phyloP scores from a whole-genome alignment of 768 basidiomycete species.

The Tylopilus intermedius region DNA sequence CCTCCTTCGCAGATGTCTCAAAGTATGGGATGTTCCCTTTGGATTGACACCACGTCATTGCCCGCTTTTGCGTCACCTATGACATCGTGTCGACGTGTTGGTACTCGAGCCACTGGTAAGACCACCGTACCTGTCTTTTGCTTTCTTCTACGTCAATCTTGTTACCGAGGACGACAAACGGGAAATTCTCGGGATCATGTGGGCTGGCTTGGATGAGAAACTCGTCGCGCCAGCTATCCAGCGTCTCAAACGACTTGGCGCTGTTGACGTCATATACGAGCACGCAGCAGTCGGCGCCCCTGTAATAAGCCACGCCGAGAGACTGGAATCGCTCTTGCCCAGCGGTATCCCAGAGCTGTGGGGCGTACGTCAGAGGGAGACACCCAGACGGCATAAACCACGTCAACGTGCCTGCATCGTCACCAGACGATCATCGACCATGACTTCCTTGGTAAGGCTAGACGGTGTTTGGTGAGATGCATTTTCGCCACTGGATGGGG shows the following conservation, averaged over 20 bases:
- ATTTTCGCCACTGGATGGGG: conserved; percentile 4
- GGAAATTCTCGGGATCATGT: conserved; percentile 99
- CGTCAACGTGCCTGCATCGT: conserved; percentile 84
- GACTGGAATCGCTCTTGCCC: conserved; percentile 99
- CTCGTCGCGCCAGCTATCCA: conserved; percentile 99
- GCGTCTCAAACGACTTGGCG: conserved; percentile 95
- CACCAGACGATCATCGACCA: conserved; percentile 96
- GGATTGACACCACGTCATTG: conserved; percentile 99
- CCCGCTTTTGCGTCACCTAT: conserved; percentile 97
- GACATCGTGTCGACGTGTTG: not conserved
- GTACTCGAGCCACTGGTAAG: not conserved
- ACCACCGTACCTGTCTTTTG: conserved; percentile 78
- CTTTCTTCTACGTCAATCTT: conserved; percentile 99
- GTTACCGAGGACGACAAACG: conserved; percentile 98
- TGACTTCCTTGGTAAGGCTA: conserved; percentile 96
- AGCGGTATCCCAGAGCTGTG: conserved; percentile 97
- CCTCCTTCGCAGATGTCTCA: conserved; percentile 99
- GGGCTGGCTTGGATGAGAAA: conserved; percentile 98
- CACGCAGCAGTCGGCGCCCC: conserved; percentile 98
- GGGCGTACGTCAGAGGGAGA: conserved; percentile 1
- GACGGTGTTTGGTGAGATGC: conserved; percentile 7
- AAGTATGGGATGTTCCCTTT: conserved; percentile 99
- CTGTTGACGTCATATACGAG: conserved; percentile 99
- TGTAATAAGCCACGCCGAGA: conserved; percentile 97
- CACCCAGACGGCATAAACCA: not conserved